Conservation (phyloP, 2,329 filamentous ascomycete genomes). For the Cladosporium sp. region DNA sequence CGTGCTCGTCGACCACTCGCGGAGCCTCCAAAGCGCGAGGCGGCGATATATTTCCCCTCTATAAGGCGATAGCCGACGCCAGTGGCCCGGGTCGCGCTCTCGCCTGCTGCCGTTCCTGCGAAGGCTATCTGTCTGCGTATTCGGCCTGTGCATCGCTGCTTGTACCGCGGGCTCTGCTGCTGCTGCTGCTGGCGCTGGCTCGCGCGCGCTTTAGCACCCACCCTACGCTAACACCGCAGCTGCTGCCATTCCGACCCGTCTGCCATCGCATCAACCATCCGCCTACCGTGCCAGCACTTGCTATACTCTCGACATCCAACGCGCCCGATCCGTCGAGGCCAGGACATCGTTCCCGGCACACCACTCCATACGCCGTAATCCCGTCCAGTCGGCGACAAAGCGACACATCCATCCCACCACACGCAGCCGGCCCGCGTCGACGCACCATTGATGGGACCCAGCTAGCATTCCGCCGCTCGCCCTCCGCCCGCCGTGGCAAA, state of each 20-base stretch:
- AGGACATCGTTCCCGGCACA: no score
- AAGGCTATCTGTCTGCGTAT: slow-evolving; percentile 1
- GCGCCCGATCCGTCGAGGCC: no score
- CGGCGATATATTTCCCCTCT: background rate
- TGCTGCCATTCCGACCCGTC: background rate
- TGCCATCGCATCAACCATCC: background rate
- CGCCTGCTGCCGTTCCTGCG: background rate
- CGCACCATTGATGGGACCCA: slow-evolving; percentile 10
- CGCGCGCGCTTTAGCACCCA: background rate
- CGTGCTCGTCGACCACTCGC: background rate
- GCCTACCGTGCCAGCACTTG: background rate
- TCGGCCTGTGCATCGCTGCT: background rate
- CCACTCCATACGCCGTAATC: background rate
- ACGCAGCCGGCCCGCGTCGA: slow-evolving; percentile 1
- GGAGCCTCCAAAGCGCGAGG: background rate
- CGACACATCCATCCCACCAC: background rate
- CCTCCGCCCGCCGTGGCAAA: slow-evolving; percentile 1
- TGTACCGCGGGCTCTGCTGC: background rate
- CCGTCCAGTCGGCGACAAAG: background rate
- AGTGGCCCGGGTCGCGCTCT: slow-evolving; percentile 41
- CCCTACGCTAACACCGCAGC: background rate
- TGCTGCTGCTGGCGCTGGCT: background rate
- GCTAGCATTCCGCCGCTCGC: slow-evolving; percentile 1
- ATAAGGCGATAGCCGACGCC: slow-evolving; percentile 35
- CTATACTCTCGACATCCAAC: background rate